phyloP scores from a whole-genome alignment of 2,329 filamentous ascomycete genomes.

The Ophiostoma sp. region DNA sequence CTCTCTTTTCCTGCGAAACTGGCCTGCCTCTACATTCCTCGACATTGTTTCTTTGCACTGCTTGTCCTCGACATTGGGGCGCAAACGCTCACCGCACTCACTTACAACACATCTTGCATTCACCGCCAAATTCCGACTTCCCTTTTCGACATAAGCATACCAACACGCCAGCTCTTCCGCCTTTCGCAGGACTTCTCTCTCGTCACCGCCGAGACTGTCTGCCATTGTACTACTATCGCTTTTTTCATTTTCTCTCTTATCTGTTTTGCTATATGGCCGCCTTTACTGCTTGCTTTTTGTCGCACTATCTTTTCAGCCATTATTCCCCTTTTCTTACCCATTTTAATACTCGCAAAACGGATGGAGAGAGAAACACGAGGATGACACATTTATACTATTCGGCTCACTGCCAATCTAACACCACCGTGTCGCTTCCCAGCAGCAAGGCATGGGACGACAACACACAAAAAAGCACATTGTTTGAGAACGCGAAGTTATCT shows the following conservation, averaged over 20 bases:
- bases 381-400: conserved; percentile 31
- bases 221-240: conserved; percentile 23
- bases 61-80: conserved; percentile 6
- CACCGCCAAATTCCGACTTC: conserved; percentile 3
- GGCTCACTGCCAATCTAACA: conserved; percentile 37
- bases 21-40: background rate
- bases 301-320: conserved; percentile 19
- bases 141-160: background rate
- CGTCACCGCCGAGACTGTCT: background rate
- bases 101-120: conserved; percentile 24
- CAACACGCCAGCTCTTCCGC: conserved; percentile 13
- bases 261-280: conserved; percentile 15
- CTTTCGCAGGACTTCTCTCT: conserved; percentile 8
- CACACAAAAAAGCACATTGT: conserved; percentile 2
- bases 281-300: conserved; percentile 9
- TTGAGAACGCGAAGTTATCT: background rate
- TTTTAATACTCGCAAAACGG: conserved; percentile 39
- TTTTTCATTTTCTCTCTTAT: background rate
- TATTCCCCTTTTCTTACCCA: conserved; percentile 29
- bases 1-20: background rate
- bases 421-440: conserved; percentile 32
- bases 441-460: conserved; percentile 29
- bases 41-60: background rate
- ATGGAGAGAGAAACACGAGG: conserved; percentile 19
- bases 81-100: conserved; percentile 18